A percentile compares a stretch with the other conserved stretches of the same genome.
Conservation (phyloP, 2,329 filamentous ascomycete genomes). For the Pseudocercospora musae region DNA sequence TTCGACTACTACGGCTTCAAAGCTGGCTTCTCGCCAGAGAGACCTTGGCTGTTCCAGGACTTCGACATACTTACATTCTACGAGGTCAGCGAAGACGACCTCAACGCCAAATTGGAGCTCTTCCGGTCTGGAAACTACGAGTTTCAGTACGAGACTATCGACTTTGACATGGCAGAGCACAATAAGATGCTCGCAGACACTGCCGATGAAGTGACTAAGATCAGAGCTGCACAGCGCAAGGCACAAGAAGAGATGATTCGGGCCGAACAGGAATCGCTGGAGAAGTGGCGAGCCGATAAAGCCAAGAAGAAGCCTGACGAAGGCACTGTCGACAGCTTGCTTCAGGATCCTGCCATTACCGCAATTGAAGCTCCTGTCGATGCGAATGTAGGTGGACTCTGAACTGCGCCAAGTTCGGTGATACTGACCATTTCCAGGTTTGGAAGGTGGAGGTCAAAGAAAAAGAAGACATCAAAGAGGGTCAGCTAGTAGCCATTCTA, state of each 20-base stretch:
- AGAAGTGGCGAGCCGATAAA: constrained; percentile 45
- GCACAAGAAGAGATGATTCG: constrained; percentile 50
- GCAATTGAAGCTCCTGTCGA: constrained; percentile 44
- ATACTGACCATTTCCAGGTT: constrained; percentile 1
- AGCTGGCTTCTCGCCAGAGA: constrained; percentile 43
- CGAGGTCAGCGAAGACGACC: constrained; percentile 51
- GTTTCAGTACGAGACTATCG: constrained; percentile 49
- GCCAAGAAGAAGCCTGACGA: constrained; percentile 45
- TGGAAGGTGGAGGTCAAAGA: constrained; percentile 45
- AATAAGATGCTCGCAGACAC: constrained; percentile 49
- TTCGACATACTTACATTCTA: constrained; percentile 58
- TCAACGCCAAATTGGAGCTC: constrained; percentile 47
- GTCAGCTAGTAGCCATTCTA: constrained; percentile 40
- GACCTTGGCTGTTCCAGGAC: constrained; percentile 56
- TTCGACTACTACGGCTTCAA: constrained; percentile 55
- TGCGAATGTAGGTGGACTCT: constrained; percentile 38
- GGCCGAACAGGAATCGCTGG: constrained; percentile 46
- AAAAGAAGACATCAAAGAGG: constrained; percentile 35
- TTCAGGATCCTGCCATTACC: constrained; percentile 39
- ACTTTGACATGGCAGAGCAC: constrained; percentile 57
- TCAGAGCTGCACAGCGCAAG: constrained; percentile 45
- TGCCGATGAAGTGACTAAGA: constrained; percentile 46
- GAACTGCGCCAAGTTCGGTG: background rate
- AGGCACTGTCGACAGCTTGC: constrained; percentile 48
- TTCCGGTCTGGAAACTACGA: constrained; percentile 53